Percentiles rank a stretch among this genome's conserved stretches.
phyloP scores from a whole-genome alignment of 1,139 yeast species.

The Yamadazyma oceani region DNA sequence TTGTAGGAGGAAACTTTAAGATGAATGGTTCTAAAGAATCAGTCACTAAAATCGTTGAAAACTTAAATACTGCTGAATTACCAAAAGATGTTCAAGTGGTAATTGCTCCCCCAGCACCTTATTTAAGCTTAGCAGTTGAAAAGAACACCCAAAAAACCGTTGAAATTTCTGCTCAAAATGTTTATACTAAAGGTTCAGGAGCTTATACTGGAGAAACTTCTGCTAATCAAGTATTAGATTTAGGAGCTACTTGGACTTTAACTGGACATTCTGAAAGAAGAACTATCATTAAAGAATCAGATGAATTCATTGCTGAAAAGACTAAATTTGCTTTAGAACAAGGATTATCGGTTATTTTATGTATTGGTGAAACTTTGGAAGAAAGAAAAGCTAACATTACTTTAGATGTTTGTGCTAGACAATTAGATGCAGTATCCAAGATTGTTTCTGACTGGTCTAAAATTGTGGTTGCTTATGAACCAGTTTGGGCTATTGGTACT shows the following conservation, averaged over 20 bases:
- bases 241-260: constrained; percentile 92
- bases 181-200: constrained; percentile 84
- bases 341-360: constrained; percentile 86
- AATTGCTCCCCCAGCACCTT: constrained; percentile 94
- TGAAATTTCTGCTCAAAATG: constrained; percentile 86
- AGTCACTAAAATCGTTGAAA: constrained; percentile 77
- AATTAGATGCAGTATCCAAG: constrained; percentile 85
- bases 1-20: constrained; percentile 98
- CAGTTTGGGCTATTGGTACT: constrained; percentile 99
- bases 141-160: constrained; percentile 71
- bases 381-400: constrained; percentile 91
- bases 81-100: constrained; percentile 85
- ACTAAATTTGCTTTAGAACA: constrained; percentile 89
- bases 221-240: constrained; percentile 84
- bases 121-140: constrained; percentile 74
- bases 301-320: constrained; percentile 91
- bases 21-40: constrained; percentile 94
- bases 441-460: constrained; percentile 87
- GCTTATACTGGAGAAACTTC: constrained; percentile 98
- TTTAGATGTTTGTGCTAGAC: constrained; percentile 83
- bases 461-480: constrained; percentile 97
- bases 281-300: constrained; percentile 85
- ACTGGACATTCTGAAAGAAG: constrained; percentile 99
- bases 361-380: constrained; percentile 96
- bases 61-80: constrained; percentile 75